Conservation (phyloP, 805 yeast species). For the Millerozyma acaciae region DNA sequence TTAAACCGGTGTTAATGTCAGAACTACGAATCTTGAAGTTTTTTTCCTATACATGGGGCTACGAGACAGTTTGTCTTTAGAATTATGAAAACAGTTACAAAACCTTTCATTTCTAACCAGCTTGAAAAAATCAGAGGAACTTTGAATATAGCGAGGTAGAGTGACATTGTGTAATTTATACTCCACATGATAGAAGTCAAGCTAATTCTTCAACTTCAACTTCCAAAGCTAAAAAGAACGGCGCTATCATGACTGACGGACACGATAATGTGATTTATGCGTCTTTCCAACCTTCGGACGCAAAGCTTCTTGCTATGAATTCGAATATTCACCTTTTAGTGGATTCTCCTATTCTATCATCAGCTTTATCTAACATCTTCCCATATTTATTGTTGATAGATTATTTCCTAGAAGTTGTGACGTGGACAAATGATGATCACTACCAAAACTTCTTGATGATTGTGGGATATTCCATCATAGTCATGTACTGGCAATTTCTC, state of each 20-base stretch:
- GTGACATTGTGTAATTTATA: too few relatives aligned
- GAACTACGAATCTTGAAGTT: too few relatives aligned
- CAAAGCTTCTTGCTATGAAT: slow-evolving; percentile 24
- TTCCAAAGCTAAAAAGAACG: too few relatives aligned
- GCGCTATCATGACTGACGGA: slow-evolving; percentile 2
- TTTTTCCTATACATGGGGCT: too few relatives aligned
- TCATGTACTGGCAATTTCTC: slow-evolving; percentile 42
- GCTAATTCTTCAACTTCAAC: too few relatives aligned
- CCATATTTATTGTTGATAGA: slow-evolving; percentile 47
- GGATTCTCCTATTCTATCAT: slow-evolving; percentile 44
- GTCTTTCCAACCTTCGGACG: slow-evolving; percentile 37
- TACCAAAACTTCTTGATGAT: slow-evolving; percentile 43
- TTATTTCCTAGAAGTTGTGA: slow-evolving; percentile 39
- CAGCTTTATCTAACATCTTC: slow-evolving; percentile 44
- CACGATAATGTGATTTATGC: slow-evolving; percentile 15
- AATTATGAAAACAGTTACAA: too few relatives aligned
- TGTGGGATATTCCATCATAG: slow-evolving; percentile 33
- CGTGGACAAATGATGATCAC: slow-evolving; percentile 55
- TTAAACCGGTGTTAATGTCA: too few relatives aligned
- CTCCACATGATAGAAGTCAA: too few relatives aligned
- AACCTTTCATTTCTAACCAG: too few relatives aligned
- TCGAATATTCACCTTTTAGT: slow-evolving; percentile 30
- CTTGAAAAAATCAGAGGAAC: too few relatives aligned
- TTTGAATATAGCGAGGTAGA: too few relatives aligned
- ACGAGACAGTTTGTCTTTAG: too few relatives aligned